Evolutionary conservation across 2,329 filamentous ascomycete genomes (phyloP).

Genomic region (Didymellaceae sp.): DNA sequence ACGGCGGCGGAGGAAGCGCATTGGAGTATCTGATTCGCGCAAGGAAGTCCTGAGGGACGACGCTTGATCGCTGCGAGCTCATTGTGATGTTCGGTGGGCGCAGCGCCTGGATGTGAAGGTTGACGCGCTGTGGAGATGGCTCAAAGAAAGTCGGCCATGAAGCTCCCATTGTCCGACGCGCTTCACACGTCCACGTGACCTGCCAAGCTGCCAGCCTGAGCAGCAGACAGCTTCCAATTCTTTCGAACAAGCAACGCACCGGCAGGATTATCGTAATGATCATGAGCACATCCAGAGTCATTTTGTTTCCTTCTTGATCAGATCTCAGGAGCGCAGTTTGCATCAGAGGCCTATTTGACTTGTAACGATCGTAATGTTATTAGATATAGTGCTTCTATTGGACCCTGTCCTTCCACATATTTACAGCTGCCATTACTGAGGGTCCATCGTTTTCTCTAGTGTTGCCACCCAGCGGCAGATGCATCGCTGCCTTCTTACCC

Average conservation of each 20-base stretch:
- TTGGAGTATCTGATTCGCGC: constrained; percentile 95
- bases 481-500: constrained; percentile 23
- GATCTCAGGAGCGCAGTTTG: no score
- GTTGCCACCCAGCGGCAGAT: constrained; percentile 21
- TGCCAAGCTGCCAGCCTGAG: constrained; percentile 7
- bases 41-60: constrained; percentile 92
- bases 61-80: constrained; percentile 35
- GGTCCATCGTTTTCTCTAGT: constrained; percentile 20
- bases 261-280: no score
- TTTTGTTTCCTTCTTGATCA: no score
- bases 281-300: no score
- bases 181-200: constrained; percentile 15
- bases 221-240: no score
- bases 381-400: constrained; percentile 36
- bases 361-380: constrained; percentile 39
- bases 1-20: constrained; percentile 89
- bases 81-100: constrained; percentile 24
- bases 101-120: constrained; percentile 5
- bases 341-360: no score
- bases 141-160: constrained; percentile 38
- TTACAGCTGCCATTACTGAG: constrained; percentile 37
- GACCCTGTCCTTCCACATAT: constrained; percentile 28
- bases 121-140: constrained; percentile 18
- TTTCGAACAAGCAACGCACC: no score
- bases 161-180: constrained; percentile 32